Evolutionary conservation across 192 early-diverging fungal genomes (phyloP).

Genomic region (Diversispora eburnea): DNA sequence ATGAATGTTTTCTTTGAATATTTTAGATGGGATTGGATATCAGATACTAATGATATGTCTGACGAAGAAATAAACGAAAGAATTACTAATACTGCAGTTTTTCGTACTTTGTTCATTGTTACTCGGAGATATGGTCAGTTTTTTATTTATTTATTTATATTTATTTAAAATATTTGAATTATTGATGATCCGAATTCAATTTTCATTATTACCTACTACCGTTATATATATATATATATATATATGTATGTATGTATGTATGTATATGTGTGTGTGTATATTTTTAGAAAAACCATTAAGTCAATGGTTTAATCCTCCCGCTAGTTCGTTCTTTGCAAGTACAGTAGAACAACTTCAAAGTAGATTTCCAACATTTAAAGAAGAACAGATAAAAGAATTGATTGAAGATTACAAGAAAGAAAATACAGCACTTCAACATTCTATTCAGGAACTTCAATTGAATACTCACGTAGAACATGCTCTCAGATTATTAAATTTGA

Average conservation of each 20-base stretch:
- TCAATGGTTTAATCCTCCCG: constrained; percentile 12
- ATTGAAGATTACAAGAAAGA: constrained; percentile 14
- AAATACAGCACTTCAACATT: not conserved
- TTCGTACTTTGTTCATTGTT: constrained; percentile 2
- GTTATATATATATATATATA: not conserved
- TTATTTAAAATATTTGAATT: too few relatives aligned
- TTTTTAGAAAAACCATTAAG: constrained; percentile 2
- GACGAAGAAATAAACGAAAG: constrained; percentile 10
- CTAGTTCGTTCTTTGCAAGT: constrained; percentile 12
- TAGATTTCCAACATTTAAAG: not conserved
- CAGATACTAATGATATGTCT: constrained; percentile 18
- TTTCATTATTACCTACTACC: not conserved
- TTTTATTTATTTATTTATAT: not conserved
- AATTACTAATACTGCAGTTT: not conserved
- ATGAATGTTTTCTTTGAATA: not conserved
- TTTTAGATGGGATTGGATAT: constrained; percentile 5
- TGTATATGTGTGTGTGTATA: too few relatives aligned
- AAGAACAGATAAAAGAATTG: not conserved
- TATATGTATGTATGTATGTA: too few relatives aligned
- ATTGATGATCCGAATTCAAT: not conserved
- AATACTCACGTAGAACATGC: constrained; percentile 4
- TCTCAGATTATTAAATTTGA: not conserved
- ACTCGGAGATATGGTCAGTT: not conserved
- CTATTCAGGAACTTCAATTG: constrained; percentile 7
- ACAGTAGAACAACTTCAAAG: constrained; percentile 4